Conservation (phyloP, 2,329 filamentous ascomycete genomes). For the Sclerotinia borealis region DNA sequence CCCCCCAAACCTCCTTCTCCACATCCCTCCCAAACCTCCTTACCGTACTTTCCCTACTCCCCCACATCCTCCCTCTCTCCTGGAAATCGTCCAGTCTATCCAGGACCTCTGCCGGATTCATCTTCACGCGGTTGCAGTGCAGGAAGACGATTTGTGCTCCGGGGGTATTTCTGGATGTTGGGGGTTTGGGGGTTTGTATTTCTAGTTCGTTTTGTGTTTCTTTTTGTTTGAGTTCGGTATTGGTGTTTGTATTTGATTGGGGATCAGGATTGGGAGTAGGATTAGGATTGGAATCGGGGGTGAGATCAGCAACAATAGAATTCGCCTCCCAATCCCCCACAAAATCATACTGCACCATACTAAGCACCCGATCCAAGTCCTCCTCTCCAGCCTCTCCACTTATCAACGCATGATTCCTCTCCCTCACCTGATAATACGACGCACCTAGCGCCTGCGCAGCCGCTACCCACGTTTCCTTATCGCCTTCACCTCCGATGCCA, state of each 20-base stretch:
- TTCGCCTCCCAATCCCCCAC: conserved; percentile 1
- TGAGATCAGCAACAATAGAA: too few species aligned
- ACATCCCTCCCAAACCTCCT: conserved; percentile 8
- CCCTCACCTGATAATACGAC: conserved; percentile 9
- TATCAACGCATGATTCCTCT: conserved; percentile 5
- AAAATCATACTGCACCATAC: conserved; percentile 10
- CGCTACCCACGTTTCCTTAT: conserved; percentile 12
- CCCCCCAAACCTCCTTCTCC: conserved; percentile 8
- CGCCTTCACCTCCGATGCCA: conserved; percentile 10
- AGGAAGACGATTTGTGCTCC: conserved; percentile 3
- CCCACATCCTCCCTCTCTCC: background rate
- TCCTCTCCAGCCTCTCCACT: background rate
- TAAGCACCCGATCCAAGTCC: background rate
- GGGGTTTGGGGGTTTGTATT: too few species aligned
- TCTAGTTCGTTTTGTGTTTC: background rate
- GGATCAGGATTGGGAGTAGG: too few species aligned
- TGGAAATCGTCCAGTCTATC: background rate
- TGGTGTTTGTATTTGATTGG: too few species aligned
- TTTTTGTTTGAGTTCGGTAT: too few species aligned
- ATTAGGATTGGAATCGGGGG: too few species aligned
- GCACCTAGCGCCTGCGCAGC: background rate
- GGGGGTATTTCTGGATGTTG: background rate
- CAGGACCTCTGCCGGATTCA: background rate
- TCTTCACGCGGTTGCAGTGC: conserved; percentile 6
- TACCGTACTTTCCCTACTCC: background rate